These are phyloP conservation scores for Tephrocybe sp. DNA, from an alignment of 768 basidiomycete species.

Conservation along the genomic window DNA sequence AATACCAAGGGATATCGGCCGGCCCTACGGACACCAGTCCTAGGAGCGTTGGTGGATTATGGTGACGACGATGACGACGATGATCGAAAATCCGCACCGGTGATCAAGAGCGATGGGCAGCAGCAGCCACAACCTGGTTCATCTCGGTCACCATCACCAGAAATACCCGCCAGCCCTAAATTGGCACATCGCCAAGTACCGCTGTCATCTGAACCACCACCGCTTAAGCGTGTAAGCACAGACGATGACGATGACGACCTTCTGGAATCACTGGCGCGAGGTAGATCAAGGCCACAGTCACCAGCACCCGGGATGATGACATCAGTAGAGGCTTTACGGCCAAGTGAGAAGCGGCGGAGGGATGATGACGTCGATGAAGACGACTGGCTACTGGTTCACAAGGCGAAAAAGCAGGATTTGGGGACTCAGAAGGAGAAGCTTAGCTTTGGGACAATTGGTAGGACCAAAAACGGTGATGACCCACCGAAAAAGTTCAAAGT, in stretches of 20 bases:
- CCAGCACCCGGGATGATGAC: constrained; percentile 32
- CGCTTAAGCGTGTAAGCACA: constrained; percentile 39
- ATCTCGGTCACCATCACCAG: constrained; percentile 31
- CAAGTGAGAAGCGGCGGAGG: constrained; percentile 69
- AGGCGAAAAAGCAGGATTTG: constrained; percentile 53
- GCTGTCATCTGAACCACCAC: constrained; percentile 36
- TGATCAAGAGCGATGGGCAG: constrained; percentile 5
- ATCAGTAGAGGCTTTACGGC: constrained; percentile 43
- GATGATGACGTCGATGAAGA: constrained; percentile 75
- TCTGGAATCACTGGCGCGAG: constrained; percentile 52
- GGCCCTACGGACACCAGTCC: constrained; percentile 49
- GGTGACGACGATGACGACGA: constrained; percentile 62
- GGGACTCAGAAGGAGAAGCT: constrained; percentile 41
- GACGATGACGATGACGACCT: constrained; percentile 56
- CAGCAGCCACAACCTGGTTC: constrained; percentile 17
- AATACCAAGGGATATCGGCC: constrained; percentile 47
- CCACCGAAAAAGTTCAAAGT: constrained; percentile 75
- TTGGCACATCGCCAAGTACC: constrained; percentile 35
- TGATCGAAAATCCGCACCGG: constrained; percentile 1
- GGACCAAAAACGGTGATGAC: constrained; percentile 48
- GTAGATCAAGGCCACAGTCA: constrained; percentile 37
- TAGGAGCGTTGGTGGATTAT: constrained; percentile 73
- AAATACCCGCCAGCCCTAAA: constrained; percentile 36
- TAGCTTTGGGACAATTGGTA: constrained; percentile 23
- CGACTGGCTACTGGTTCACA: constrained; percentile 59